Conservation (phyloP, 2,329 filamentous ascomycete genomes). For the Penicillium sp. region DNA sequence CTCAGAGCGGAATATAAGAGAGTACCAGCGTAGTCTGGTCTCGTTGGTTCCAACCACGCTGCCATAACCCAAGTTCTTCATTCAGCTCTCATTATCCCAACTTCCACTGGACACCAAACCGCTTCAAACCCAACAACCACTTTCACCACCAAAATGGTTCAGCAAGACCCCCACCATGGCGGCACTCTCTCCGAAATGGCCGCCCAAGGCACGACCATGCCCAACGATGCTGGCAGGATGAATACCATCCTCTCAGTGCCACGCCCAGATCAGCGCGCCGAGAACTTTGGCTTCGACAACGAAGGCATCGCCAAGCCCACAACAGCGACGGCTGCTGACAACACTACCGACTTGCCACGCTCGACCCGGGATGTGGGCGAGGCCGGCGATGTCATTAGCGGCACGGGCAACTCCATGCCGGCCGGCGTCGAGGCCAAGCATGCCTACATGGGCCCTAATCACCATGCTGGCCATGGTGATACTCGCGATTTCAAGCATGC, state of each 20-base stretch:
- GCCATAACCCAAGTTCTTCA: background rate
- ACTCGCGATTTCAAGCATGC: constrained; percentile 42
- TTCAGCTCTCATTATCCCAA: background rate
- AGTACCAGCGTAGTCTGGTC: background rate
- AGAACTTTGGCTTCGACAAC: constrained; percentile 35
- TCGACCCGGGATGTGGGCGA: constrained; percentile 37
- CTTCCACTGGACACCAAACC: background rate
- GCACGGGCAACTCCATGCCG: constrained; percentile 43
- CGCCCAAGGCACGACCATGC: constrained; percentile 40
- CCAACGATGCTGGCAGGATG: constrained; percentile 48
- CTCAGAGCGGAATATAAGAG: constrained; percentile 2
- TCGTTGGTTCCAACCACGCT: background rate
- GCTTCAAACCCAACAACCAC: background rate
- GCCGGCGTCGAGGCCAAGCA: constrained; percentile 42
- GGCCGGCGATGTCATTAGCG: constrained; percentile 42
- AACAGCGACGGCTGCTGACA: constrained; percentile 48
- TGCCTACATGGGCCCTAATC: constrained; percentile 26
- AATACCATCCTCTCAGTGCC: constrained; percentile 51
- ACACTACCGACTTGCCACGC: constrained; percentile 49
- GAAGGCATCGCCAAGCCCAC: constrained; percentile 38
- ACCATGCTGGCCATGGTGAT: constrained; percentile 41
- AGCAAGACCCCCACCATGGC: constrained; percentile 34
- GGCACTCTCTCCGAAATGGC: constrained; percentile 45
- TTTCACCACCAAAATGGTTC: constrained; percentile 20
- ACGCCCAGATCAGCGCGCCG: constrained; percentile 47